Percentiles rank a stretch among this genome's conserved stretches.
Evolutionary conservation across 2,329 filamentous ascomycete species (phyloP).

Genomic region (Fusarium graminum): DNA sequence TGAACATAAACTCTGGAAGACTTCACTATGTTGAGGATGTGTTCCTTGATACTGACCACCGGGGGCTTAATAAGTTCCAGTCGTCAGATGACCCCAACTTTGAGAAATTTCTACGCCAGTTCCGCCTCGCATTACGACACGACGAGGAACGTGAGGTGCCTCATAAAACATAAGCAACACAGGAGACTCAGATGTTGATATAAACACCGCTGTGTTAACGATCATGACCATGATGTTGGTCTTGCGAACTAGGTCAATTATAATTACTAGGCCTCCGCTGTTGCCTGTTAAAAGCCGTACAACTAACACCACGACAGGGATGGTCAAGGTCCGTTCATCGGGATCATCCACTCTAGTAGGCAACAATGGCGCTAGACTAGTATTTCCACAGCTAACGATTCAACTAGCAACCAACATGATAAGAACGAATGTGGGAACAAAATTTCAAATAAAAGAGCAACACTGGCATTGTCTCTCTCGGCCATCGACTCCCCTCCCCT

Average conservation of each 20-base stretch:
- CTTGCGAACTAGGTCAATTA: neutral
- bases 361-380: too few relatives aligned
- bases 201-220: too few relatives aligned
- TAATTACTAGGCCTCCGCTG: neutral
- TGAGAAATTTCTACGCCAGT: neutral
- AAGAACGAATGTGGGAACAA: neutral
- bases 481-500: neutral
- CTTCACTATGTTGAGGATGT: neutral
- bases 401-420: neutral
- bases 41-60: neutral
- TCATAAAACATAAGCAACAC: too few relatives aligned
- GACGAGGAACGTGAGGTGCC: too few relatives aligned
- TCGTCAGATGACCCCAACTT: neutral
- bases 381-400: rapidly evolving
- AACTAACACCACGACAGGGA: too few relatives aligned
- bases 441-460: too few relatives aligned
- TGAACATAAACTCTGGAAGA: neutral
- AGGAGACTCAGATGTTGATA: too few relatives aligned
- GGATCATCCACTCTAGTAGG: neutral
- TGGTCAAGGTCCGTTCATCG: too few relatives aligned
- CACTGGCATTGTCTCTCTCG: too few relatives aligned
- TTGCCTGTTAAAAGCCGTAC: neutral
- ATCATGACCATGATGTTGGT: too few relatives aligned
- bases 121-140: neutral
- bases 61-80: neutral